Evolutionary conservation across 495 filamentous ascomycete genomes (phyloP).

Genomic region (Daldinia decipiens): DNA sequence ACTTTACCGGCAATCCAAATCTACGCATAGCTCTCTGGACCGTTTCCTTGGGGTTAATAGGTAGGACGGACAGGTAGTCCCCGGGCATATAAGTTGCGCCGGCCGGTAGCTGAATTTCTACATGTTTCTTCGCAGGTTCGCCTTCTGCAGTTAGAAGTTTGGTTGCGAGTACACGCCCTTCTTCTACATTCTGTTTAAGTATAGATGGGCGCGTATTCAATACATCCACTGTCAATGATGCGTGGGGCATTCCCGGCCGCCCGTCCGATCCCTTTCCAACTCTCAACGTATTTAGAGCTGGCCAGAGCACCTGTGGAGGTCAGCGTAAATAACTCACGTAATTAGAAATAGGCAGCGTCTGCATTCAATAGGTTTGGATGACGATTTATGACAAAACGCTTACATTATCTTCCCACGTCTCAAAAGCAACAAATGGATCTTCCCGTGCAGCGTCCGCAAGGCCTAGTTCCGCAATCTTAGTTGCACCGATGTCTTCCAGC

Average conservation of each 20-base stretch:
- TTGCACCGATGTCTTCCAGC: conserved; percentile 59
- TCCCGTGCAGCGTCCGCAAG: conserved; percentile 65
- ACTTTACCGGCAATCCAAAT: conserved; percentile 46
- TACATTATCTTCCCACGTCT: conserved; percentile 66
- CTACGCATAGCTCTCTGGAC: conserved; percentile 55
- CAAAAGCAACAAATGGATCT: conserved; percentile 68
- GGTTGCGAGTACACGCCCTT: conserved; percentile 62
- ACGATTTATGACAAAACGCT: background rate
- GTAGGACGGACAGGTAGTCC: conserved; percentile 73
- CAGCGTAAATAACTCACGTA: background rate
- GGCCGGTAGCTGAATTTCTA: conserved; percentile 67
- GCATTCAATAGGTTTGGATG: background rate
- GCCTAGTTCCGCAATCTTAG: conserved; percentile 60
- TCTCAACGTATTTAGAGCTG: conserved; percentile 43
- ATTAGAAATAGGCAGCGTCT: background rate
- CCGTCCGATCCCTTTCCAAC: conserved; percentile 55
- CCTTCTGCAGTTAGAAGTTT: conserved; percentile 61
- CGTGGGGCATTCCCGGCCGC: conserved; percentile 57
- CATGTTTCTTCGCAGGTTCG: conserved; percentile 66
- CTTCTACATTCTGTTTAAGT: conserved; percentile 64
- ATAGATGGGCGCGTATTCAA: conserved; percentile 49
- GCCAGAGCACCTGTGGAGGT: conserved; percentile 57
- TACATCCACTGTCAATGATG: conserved; percentile 63
- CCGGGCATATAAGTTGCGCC: conserved; percentile 70
- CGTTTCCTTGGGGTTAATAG: conserved; percentile 66